Base-by-base conservation (phyloP, 441 rosid species). In the Gossypium laxum region DNA sequence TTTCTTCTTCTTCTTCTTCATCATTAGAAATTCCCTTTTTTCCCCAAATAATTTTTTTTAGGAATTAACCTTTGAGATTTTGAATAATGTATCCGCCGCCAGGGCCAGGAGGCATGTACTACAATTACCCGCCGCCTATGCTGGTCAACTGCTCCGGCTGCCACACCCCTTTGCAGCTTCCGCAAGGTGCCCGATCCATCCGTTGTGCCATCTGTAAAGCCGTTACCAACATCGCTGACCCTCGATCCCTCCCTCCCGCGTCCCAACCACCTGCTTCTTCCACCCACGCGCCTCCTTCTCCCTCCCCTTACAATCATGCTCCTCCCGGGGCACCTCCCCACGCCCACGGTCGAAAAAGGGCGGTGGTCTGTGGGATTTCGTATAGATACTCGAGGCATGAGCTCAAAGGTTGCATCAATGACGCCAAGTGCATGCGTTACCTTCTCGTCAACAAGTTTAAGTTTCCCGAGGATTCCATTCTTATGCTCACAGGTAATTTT, bases 391-490 rank as follows among this genome's bases (percentile, higher is more conserved):
- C 98, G 24, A 84, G 92, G 73, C 91, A 87, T 76, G 96, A 92
- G 88, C 91, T 91, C 57, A 88, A 89, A 73, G 98, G 93, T 17
- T 92, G 98, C 86, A 84, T 91, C 64, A 91, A 91, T 73, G 98
- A 92, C 76, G 97, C 97, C 78, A 92, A 89, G 85, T 89, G 96
- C 80, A 91, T 92, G 97, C 88, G 89, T 17, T 80, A 83, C 79
- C 89, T 92, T 66, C 87, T 92, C 74, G 83, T 87, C 70, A 89
- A 84, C 78, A 87, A 82, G 80, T 92, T 88, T 75, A 79, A 81
- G 45, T 88, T 87, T 79, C 88, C 97, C 6, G 73, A 78, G 28
- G 89, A 86, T 57, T 87, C 96, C 41, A 86, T 92, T 74, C 86
- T 92, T 69, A 88, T 91, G 97, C 96, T 92, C 55, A 89, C 92